Evolutionary conservation across 768 basidiomycete genomes (phyloP).

Genomic region (Lepiota venenata): DNA sequence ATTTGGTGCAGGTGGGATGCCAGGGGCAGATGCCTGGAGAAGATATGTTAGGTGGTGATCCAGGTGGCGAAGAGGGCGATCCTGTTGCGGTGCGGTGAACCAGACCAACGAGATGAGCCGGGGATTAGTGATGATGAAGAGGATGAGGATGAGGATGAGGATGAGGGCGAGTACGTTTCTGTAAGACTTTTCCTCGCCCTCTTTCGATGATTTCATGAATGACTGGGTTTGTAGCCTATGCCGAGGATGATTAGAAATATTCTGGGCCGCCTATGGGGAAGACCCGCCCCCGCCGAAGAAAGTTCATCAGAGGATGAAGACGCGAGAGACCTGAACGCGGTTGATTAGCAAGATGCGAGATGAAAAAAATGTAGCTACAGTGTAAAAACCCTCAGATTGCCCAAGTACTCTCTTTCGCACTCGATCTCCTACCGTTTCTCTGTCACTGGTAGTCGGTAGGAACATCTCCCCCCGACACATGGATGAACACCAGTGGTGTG

Average conservation of each 20-base stretch:
- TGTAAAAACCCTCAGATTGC: no score
- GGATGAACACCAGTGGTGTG: no score
- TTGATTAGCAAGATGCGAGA: background rate
- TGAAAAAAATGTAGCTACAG: no score
- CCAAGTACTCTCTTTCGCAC: no score
- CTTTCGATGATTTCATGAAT: background rate
- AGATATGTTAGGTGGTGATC: slow-evolving; percentile 17
- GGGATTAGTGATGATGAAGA: slow-evolving; percentile 18
- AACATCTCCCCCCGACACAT: no score
- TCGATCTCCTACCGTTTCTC: no score
- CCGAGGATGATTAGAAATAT: slow-evolving; percentile 59
- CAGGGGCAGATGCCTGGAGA: slow-evolving; percentile 36
- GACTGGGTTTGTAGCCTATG: slow-evolving; percentile 41
- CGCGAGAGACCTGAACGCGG: slow-evolving; percentile 5
- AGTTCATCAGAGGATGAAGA: slow-evolving; percentile 36
- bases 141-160: slow-evolving; percentile 30
- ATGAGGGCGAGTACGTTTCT: slow-evolving; percentile 40
- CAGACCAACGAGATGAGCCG: slow-evolving; percentile 22
- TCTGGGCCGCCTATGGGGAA: slow-evolving; percentile 57
- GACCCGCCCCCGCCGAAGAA: slow-evolving; percentile 23
- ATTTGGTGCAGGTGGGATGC: slow-evolving; percentile 38
- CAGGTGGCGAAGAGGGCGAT: slow-evolving; percentile 12
- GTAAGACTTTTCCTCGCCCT: slow-evolving; percentile 31
- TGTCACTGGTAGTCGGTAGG: no score
- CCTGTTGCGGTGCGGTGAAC: slow-evolving; percentile 4